Conservation (phyloP, 2,329 filamentous ascomycete genomes). For the Shiraia bambusicola region DNA sequence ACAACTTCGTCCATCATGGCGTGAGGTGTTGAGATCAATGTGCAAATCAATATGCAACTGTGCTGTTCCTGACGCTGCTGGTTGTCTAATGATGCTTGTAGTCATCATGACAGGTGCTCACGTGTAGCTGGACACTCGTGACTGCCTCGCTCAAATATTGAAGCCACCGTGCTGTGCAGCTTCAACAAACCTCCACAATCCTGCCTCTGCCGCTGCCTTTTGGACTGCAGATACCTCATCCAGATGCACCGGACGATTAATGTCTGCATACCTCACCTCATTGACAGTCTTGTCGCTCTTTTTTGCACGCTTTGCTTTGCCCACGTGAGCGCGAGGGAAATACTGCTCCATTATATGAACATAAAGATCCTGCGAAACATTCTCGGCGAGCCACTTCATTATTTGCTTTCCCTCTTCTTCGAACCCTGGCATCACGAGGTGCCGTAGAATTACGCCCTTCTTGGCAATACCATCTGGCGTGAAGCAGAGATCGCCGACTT, state of each 20-base stretch:
- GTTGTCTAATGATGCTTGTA: conserved; percentile 1
- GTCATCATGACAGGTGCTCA: neutral
- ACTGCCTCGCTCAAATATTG: conserved; percentile 42
- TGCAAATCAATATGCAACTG: conserved; percentile 7
- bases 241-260: conserved; percentile 69
- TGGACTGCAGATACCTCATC: conserved; percentile 68
- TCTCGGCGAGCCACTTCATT: conserved; percentile 71
- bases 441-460: conserved; percentile 71
- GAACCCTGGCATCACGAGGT: conserved; percentile 82
- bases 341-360: conserved; percentile 92
- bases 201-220: conserved; percentile 67
- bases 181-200: conserved; percentile 79
- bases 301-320: conserved; percentile 57
- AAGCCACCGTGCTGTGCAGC: conserved; percentile 59
- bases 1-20: conserved; percentile 7
- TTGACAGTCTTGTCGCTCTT: conserved; percentile 39
- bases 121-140: neutral
- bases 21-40: conserved; percentile 21
- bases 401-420: conserved; percentile 73
- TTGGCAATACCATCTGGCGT: conserved; percentile 79
- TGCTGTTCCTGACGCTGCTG: conserved; percentile 1
- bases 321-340: conserved; percentile 76
- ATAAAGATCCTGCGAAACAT: conserved; percentile 74
- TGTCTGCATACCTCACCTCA: conserved; percentile 69
- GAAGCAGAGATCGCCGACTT: conserved; percentile 82